These are phyloP conservation scores for Artemisia annua DNA, from an alignment of 129 eudicot genomes.

Conservation along the genomic window DNA sequence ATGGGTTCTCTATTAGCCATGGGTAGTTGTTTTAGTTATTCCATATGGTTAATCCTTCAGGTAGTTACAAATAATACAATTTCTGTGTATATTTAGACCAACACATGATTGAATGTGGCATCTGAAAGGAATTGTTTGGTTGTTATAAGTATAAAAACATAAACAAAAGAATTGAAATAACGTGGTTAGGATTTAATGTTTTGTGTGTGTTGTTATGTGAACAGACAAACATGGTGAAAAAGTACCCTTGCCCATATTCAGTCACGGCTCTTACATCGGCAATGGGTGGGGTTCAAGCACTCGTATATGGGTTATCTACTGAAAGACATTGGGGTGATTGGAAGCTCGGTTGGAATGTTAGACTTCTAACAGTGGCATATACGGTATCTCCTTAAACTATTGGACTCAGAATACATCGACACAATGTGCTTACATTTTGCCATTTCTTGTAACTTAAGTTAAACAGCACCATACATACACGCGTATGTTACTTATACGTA, in stretches of 20 bases:
- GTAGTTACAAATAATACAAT: constrained; percentile 3
- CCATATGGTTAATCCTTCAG: constrained; percentile 41
- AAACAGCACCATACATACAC: too few species aligned
- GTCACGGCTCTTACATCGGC: constrained; percentile 38
- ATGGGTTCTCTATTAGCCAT: constrained; percentile 35
- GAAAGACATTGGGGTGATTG: constrained; percentile 66
- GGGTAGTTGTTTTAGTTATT: constrained; percentile 32
- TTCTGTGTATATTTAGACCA: background rate
- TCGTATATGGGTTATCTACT: constrained; percentile 35
- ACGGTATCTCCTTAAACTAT: constrained; percentile 32
- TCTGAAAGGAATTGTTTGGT: too few species aligned
- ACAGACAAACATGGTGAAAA: constrained; percentile 47
- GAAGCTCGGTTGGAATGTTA: constrained; percentile 67
- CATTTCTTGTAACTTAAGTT: too few species aligned
- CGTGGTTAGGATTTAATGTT: background rate
- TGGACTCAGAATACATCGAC: background rate
- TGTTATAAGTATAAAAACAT: too few species aligned
- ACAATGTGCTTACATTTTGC: background rate
- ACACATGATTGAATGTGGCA: background rate
- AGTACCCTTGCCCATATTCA: constrained; percentile 57
- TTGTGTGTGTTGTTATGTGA: background rate
- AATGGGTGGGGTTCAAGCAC: constrained; percentile 41
- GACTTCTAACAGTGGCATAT: constrained; percentile 53
- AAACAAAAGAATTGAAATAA: background rate
- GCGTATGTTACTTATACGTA: too few species aligned